Evolutionary conservation across 139 green algal genomes (phyloP).

Genomic region (Chlorella sorokiniana): DNA sequence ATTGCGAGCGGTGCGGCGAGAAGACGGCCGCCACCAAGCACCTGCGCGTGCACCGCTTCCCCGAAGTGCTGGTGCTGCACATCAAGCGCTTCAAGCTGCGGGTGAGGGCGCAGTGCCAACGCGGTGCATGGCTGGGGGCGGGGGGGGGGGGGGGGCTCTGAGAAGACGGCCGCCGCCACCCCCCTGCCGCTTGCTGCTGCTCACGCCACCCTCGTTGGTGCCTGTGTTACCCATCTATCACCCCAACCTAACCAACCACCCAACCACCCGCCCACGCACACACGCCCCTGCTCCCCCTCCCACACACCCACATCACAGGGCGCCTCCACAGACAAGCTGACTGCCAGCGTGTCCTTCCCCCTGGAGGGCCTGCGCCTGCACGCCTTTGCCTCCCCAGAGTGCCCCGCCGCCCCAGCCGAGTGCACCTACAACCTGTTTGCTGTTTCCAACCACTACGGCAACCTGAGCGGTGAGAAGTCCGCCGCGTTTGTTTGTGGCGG

Average conservation of each 20-base stretch:
- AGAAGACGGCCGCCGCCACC: too few species aligned
- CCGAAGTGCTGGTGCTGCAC: constrained; percentile 57
- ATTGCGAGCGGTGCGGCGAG: constrained; percentile 53
- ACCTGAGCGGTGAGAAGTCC: background rate
- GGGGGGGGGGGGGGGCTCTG: too few species aligned
- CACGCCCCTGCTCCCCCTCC: background rate
- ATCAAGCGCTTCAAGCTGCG: constrained; percentile 66
- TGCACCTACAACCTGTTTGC: constrained; percentile 59
- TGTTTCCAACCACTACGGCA: constrained; percentile 43
- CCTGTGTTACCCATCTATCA: too few species aligned
- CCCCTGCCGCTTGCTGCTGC: too few species aligned
- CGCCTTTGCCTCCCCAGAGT: constrained; percentile 41
- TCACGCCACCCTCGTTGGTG: too few species aligned
- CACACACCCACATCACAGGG: background rate
- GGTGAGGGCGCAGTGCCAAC: background rate
- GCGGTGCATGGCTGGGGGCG: background rate
- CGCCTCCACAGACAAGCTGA: constrained; percentile 53
- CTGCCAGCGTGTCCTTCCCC: constrained; percentile 54
- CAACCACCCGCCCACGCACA: background rate
- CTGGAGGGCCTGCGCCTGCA: constrained; percentile 45
- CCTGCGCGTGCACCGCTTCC: constrained; percentile 59
- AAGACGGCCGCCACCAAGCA: constrained; percentile 59
- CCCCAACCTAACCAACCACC: too few species aligned
- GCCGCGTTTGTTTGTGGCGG: too few species aligned
- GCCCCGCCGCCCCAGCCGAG: background rate